Evolutionary conservation across 148 eudicot species (phyloP).

Genomic region (Salicornia ramosissima): DNA sequence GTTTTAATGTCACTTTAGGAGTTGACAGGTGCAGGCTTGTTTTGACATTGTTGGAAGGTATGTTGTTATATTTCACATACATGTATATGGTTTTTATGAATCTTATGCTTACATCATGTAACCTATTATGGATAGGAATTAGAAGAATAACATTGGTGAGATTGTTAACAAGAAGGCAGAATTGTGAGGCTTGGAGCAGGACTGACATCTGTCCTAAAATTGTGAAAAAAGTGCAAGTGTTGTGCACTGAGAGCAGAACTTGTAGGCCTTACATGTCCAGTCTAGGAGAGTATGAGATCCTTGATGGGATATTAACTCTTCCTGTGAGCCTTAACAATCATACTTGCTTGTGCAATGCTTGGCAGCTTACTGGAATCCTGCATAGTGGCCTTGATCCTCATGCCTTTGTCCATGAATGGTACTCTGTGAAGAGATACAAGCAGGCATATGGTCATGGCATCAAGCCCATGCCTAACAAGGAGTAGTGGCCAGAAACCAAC

Average conservation of each 20-base stretch:
- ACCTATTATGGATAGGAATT: no score
- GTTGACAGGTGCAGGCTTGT: neutral
- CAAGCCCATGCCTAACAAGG: neutral
- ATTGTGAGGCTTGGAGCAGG: neutral
- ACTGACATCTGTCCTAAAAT: neutral
- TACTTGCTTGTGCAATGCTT: neutral
- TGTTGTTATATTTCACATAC: no score
- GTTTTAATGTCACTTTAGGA: no score
- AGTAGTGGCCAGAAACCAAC: neutral
- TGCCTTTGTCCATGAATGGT: neutral
- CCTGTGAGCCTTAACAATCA: neutral
- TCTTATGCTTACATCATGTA: no score
- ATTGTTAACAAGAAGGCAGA: neutral
- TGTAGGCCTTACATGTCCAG: neutral
- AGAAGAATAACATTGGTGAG: neutral
- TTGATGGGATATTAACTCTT: neutral
- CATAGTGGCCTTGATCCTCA: neutral
- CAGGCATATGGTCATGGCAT: neutral
- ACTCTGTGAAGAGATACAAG: neutral
- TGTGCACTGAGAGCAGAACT: neutral
- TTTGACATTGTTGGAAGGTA: neutral
- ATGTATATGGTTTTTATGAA: no score
- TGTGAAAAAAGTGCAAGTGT: neutral
- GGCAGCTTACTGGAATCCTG: slow-evolving; percentile 5
- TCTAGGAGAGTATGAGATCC: neutral